Evolutionary conservation across 306 rosid species (phyloP), one percentile per base, ranked within the genome.

Genomic region (Quercus aquifolioides): DNA sequence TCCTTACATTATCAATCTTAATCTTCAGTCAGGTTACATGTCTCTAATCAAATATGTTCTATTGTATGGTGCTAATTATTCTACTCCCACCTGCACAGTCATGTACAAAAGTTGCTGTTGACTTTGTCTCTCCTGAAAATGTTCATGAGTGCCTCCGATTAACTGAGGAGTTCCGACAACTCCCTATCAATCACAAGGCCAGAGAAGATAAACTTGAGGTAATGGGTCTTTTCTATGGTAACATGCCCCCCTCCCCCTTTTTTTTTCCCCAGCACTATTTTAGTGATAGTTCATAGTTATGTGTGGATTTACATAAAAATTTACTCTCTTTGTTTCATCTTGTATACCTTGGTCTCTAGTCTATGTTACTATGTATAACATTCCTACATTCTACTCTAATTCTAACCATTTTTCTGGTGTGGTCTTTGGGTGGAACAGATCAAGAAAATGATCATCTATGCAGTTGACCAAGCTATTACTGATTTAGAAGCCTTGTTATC

Each of bases 201-300:
- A 89, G 97, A 58, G 97, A 92, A 88, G 97, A 92, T 83, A 92
- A 92, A 84, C 93, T 92, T 54, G 97, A 92, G 97, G 97, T 91
- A 26, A 76, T 64, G 55, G 65, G 68, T 15, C 54, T 76, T 51
- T 67, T 79, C 64, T 14, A 73, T 31, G 63, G 18, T 19, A 75
- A 17, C 18, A 13, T 74, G 9, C 41, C 63, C 10, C 17, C 54
- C 21, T 59, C 43, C 70, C 18, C 33, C 60, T 11, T 23, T 20
- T 30, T 30, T 77, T 20, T 55, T 43, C 9, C 5, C 20, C 59
- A 25, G 0, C 46, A 17, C 46, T 30, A 62, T 5, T 30, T 28
- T 64, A 30, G 41, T 30, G 31, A 30, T 64, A 30, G 70, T 18
- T 11, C 18, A 41, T 49, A 11, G 4, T 49, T 49, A 17, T 18